Conservation (phyloP, 805 yeast species). For the Yamadazyma philogaea region DNA sequence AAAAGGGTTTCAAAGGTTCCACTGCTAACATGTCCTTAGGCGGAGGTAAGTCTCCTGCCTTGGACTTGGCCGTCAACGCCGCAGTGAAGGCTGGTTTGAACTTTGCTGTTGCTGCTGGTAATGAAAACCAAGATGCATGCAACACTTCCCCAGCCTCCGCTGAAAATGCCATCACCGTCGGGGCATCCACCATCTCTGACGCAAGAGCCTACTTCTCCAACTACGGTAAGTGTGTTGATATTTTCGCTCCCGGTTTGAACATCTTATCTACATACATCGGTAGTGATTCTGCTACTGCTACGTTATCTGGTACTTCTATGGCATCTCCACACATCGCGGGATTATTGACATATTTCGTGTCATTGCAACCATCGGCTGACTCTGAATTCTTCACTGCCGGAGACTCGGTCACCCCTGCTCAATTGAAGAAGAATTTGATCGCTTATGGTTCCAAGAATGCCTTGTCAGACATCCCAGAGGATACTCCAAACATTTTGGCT, state of each 20-base stretch:
- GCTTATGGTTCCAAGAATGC: constrained; percentile 61
- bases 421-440: constrained; percentile 72
- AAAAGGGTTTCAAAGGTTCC: constrained; percentile 76
- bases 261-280: constrained; percentile 83
- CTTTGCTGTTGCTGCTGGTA: constrained; percentile 96
- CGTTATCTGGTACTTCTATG: constrained; percentile 95
- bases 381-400: constrained; percentile 60
- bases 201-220: constrained; percentile 93
- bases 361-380: constrained; percentile 73
- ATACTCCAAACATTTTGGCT: constrained; percentile 74
- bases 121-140: constrained; percentile 92
- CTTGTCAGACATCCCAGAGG: constrained; percentile 62
- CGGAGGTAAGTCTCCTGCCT: constrained; percentile 86
- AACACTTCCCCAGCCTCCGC: constrained; percentile 89
- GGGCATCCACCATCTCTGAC: constrained; percentile 88
- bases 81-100: constrained; percentile 86
- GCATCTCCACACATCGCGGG: constrained; percentile 97
- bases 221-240: constrained; percentile 93
- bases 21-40: constrained; percentile 93
- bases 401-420: constrained; percentile 61
- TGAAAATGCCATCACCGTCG: constrained; percentile 82
- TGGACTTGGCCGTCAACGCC: constrained; percentile 85
- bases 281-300: constrained; percentile 69
- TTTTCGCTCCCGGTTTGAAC: constrained; percentile 94
- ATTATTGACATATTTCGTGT: constrained; percentile 80